Evolutionary conservation across 2,329 filamentous ascomycete species (phyloP).

Genomic region (Fusarium newnesense): DNA sequence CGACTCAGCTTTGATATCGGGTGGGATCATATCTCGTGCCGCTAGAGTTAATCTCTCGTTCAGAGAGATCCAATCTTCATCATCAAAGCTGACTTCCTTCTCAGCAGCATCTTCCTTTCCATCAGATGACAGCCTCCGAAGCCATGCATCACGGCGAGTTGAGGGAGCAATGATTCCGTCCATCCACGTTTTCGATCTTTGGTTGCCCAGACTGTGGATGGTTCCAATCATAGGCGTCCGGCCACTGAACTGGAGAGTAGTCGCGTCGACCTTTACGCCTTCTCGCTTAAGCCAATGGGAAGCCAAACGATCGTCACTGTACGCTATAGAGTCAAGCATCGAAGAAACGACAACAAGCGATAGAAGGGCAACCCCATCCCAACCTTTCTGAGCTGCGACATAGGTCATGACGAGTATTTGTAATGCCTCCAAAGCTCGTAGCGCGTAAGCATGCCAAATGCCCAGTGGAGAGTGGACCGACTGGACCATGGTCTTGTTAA

Average conservation of each 20-base stretch:
- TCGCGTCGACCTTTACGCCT: background rate
- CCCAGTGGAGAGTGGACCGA: fast-evolving
- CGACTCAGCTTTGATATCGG: background rate
- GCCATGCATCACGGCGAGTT: background rate
- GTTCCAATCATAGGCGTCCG: background rate
- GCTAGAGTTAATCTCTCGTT: background rate
- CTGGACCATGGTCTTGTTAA: background rate
- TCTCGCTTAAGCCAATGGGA: background rate
- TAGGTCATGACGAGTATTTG: background rate
- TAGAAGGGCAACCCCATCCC: background rate
- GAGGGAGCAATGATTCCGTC: background rate
- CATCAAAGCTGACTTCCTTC: background rate
- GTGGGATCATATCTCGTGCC: background rate
- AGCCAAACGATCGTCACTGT: background rate
- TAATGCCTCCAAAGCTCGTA: background rate
- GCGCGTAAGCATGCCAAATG: background rate
- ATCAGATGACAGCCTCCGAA: background rate
- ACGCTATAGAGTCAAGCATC: background rate
- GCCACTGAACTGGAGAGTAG: background rate
- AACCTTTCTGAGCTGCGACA: background rate
- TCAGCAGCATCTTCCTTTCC: background rate
- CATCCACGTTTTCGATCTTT: background rate
- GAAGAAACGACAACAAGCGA: background rate
- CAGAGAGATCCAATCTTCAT: background rate
- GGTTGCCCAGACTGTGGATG: background rate